Percentiles rank a stretch among this genome's conserved stretches.
phyloP scores from a whole-genome alignment of 768 basidiomycete genomes.

The Dendrothele bispora region DNA sequence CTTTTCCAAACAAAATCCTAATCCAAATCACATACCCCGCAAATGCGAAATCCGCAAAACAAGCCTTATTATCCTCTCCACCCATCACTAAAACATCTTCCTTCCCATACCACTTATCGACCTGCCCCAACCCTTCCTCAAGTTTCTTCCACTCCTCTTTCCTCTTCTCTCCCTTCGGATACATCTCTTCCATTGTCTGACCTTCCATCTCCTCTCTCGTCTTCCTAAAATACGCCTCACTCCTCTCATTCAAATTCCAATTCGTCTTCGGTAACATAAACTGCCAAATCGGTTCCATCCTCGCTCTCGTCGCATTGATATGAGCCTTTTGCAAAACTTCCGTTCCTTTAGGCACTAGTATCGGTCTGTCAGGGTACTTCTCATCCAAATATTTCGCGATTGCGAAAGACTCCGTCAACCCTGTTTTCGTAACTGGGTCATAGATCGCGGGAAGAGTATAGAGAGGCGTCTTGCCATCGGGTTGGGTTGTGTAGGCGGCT shows the following conservation, averaged over 20 bases:
- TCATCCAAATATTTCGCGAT: constrained; percentile 45
- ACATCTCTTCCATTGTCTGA: constrained; percentile 28
- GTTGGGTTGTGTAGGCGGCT: no score
- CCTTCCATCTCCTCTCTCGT: constrained; percentile 31
- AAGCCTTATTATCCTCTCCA: constrained; percentile 16
- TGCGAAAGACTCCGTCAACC: constrained; percentile 33
- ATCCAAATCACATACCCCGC: constrained; percentile 24
- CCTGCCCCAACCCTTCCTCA: constrained; percentile 19
- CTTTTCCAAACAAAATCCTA: constrained; percentile 18
- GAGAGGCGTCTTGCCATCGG: no score
- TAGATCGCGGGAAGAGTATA: constrained; percentile 42
- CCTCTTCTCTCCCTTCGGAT: constrained; percentile 25
- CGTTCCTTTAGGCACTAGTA: constrained; percentile 29
- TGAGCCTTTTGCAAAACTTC: constrained; percentile 16
- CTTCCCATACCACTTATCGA: constrained; percentile 17
- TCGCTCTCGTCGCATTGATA: neutral
- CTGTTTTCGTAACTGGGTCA: constrained; percentile 32
- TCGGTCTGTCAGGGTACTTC: constrained; percentile 34
- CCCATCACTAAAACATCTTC: constrained; percentile 18
- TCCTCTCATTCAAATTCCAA: constrained; percentile 28
- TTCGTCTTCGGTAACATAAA: constrained; percentile 17
- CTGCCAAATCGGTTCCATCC: constrained; percentile 7
- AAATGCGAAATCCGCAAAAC: constrained; percentile 31
- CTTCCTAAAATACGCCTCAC: constrained; percentile 33
- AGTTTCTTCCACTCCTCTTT: constrained; percentile 28